Base-by-base conservation (phyloP, 805 yeast species). In the Teunomyces tritomae region DNA sequence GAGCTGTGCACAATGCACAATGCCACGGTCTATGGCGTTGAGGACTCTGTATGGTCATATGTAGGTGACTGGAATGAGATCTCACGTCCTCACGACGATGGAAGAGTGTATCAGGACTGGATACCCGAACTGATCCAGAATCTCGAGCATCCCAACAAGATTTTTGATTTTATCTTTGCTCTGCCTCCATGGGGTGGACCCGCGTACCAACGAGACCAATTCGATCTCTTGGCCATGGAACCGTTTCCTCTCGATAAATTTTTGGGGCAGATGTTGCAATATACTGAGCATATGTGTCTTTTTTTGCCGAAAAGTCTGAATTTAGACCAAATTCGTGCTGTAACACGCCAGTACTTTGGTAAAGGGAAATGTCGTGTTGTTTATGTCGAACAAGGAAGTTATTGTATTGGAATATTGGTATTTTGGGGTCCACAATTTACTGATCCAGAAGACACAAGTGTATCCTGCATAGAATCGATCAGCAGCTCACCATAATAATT, bases 111-210 rank as follows among this genome's bases (percentile, higher is more conserved):
- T 9, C 43, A 48, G 24, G 59, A 57, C 26, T 72, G 77, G 77
- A 58, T 70, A 4, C 76, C 76, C 0, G 52, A 51, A 13, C 14
- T 28, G 13, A 28, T 29, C 26, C 52, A 49, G 47, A 40, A 56
- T 49, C 49, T 42, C 26, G 35, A 54, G 33, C 14, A 41, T 44
- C 43, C 59, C n/a, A 8, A 43, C 0, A 50, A 49, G 20, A 61
- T 64, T 9, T 74, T 79, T 33, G 86, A 81, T 54, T 70, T 83
- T 44, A 73, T 81, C 8, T 87, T 85, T 65, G 76, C 82, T n/a
- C 85, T 92, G 1, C 95, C 95, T 1, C 95, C 95, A 0, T 88
- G 95, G 96, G 95, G 94, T 29, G 96, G 96, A 0, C 86, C 89
- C 0, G 60, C 65, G 2, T 88, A 87, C 62, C 65, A 68, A 43